A percentile compares a stretch with the other conserved stretches of the same genome.
phyloP scores from a whole-genome alignment of 768 basidiomycete species.

The Ramaria sp. region DNA sequence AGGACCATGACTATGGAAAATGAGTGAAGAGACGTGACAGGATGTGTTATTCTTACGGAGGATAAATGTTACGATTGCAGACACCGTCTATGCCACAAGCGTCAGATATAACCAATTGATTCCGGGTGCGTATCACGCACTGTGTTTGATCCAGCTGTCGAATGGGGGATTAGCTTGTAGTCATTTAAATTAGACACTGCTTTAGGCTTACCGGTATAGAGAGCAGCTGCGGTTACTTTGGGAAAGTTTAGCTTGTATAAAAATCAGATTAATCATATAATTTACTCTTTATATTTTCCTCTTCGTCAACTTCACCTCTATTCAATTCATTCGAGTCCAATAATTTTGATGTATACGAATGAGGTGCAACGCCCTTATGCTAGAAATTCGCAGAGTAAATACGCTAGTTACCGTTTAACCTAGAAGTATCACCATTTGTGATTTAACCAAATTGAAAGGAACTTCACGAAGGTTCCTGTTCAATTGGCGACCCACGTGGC shows the following conservation, averaged over 20 bases:
- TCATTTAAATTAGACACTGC: neutral
- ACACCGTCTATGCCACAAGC: neutral
- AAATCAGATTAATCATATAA: neutral
- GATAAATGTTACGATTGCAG: neutral
- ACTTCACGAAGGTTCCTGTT: constrained; percentile 20
- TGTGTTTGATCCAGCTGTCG: neutral
- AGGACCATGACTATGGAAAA: constrained; percentile 6
- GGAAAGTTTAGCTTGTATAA: neutral
- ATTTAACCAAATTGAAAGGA: constrained; percentile 35
- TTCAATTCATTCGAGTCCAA: neutral
- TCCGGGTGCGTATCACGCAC: neutral
- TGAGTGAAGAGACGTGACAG: neutral
- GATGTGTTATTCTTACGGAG: neutral
- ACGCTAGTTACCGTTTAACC: neutral
- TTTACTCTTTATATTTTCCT: neutral
- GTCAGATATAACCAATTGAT: neutral
- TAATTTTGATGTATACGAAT: neutral
- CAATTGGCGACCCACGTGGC: constrained; percentile 18
- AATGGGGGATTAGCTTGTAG: neutral
- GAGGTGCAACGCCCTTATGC: neutral
- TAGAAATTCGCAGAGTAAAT: neutral
- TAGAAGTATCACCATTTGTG: constrained; percentile 20
- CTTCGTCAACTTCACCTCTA: neutral
- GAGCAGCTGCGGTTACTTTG: neutral
- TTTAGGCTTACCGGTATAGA: neutral